Conservation (phyloP, 768 basidiomycete species). For the Polyporus arcularius region DNA sequence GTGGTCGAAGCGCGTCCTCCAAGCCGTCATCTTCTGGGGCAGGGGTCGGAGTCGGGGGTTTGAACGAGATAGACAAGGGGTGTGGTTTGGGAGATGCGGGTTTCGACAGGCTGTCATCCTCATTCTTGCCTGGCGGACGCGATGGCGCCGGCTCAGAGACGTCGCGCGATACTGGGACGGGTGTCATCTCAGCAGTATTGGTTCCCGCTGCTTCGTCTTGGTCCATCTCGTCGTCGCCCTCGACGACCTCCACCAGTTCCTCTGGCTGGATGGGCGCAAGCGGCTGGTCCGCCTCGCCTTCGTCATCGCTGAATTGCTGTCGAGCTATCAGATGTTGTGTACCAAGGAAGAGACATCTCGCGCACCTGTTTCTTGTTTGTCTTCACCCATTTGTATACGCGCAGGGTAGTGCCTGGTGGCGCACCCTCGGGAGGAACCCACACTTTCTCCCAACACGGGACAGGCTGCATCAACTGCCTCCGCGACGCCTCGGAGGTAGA, state of each 20-base stretch:
- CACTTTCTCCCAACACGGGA: constrained; percentile 82
- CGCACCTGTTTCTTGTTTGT: constrained; percentile 75
- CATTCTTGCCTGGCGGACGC: constrained; percentile 36
- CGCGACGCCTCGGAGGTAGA: constrained; percentile 81
- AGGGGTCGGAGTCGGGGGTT: constrained; percentile 43
- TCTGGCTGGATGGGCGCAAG: constrained; percentile 79
- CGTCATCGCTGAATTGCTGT: constrained; percentile 88
- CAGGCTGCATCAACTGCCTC: constrained; percentile 86
- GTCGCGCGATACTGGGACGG: constrained; percentile 33
- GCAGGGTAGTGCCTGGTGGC: constrained; percentile 57
- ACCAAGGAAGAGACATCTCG: not conserved
- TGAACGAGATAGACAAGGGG: constrained; percentile 53
- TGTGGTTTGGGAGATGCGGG: constrained; percentile 71
- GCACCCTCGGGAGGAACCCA: constrained; percentile 65
- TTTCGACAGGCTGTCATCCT: constrained; percentile 50
- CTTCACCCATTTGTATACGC: constrained; percentile 77
- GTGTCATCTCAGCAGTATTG: constrained; percentile 39
- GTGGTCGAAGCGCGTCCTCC: constrained; percentile 56
- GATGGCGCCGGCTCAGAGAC: constrained; percentile 36
- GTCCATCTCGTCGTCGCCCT: constrained; percentile 76
- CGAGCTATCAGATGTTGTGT: not conserved
- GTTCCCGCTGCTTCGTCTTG: constrained; percentile 56
- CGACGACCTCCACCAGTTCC: constrained; percentile 73
- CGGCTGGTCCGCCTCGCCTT: constrained; percentile 77
- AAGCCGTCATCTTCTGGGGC: constrained; percentile 42